A percentile compares a stretch with the other conserved stretches of the same genome.
Conservation (phyloP, 1,139 yeast genomes). For the Zygotorulaspora mrakii region DNA sequence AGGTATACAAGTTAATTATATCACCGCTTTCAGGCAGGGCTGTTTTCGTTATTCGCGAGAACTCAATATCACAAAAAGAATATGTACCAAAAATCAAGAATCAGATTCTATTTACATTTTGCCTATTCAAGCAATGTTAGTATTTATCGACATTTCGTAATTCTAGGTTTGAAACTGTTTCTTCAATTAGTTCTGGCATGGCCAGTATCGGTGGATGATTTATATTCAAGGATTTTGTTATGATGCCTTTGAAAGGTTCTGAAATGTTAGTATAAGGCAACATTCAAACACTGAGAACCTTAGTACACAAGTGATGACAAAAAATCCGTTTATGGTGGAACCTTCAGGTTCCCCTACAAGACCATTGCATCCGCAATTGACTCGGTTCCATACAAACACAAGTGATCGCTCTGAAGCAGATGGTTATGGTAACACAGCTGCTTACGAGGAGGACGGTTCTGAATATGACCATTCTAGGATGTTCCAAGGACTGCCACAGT, state of each 20-base stretch:
- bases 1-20: not conserved
- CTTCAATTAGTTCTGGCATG: too few species aligned
- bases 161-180: too few species aligned
- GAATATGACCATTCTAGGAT: constrained; percentile 27
- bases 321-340: constrained; percentile 36
- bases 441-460: constrained; percentile 17
- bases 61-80: not conserved
- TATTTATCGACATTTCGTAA: constrained; percentile 3
- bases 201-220: not conserved
- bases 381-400: constrained; percentile 30
- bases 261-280: not conserved
- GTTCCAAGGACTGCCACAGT: constrained; percentile 36
- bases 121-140: constrained; percentile 12
- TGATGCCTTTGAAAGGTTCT: not conserved
- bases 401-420: constrained; percentile 21
- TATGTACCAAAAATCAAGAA: not conserved
- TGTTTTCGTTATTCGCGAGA: constrained; percentile 2
- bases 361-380: constrained; percentile 26
- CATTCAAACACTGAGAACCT: not conserved
- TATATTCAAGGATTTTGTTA: too few species aligned
- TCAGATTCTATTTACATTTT: constrained; percentile 13
- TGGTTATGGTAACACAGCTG: constrained; percentile 16
- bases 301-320: constrained; percentile 22
- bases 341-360: constrained; percentile 31
- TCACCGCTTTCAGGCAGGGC: not conserved